phyloP scores from a whole-genome alignment of 2,329 filamentous ascomycete genomes.

The Alternaria hordeiaustralica region DNA sequence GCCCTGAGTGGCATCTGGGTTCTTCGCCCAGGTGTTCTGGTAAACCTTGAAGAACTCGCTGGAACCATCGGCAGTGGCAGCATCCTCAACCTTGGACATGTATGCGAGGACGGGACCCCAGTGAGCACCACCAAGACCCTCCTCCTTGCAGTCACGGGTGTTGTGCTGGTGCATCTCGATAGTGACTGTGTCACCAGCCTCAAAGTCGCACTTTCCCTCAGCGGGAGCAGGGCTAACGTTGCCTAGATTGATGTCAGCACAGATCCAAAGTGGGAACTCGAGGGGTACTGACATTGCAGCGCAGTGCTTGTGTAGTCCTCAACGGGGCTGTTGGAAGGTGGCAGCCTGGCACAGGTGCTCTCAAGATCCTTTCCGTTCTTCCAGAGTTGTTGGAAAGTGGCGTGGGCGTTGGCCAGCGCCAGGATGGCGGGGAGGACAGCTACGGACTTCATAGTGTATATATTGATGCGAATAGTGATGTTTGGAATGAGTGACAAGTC shows the following conservation, averaged over 20 bases:
- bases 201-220: slow-evolving; percentile 34
- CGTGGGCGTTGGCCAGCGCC: slow-evolving; percentile 37
- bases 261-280: not conserved
- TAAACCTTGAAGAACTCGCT: slow-evolving; percentile 60
- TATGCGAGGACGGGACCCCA: slow-evolving; percentile 62
- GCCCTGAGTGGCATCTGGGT: slow-evolving; percentile 46
- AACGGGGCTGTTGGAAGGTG: slow-evolving; percentile 37
- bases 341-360: slow-evolving; percentile 37
- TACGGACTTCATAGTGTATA: slow-evolving; percentile 33
- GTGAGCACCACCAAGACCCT: slow-evolving; percentile 50
- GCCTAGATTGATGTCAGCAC: slow-evolving; percentile 9
- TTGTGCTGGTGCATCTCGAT: slow-evolving; percentile 42
- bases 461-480: slow-evolving; percentile 4
- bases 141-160: slow-evolving; percentile 28
- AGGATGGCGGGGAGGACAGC: slow-evolving; percentile 35
- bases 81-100: slow-evolving; percentile 52
- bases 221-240: slow-evolving; percentile 37
- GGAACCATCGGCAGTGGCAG: slow-evolving; percentile 52
- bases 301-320: slow-evolving; percentile 41
- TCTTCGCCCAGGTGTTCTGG: slow-evolving; percentile 48
- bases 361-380: slow-evolving; percentile 40
- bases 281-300: slow-evolving; percentile 27
- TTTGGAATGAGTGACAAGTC: slow-evolving; percentile 22
- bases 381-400: slow-evolving; percentile 41
- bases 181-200: slow-evolving; percentile 35